Percentiles rank a stretch among this genome's conserved stretches.
phyloP scores from a whole-genome alignment of 352 stramenopile genomes.

The Globisporangium takayamanum region DNA sequence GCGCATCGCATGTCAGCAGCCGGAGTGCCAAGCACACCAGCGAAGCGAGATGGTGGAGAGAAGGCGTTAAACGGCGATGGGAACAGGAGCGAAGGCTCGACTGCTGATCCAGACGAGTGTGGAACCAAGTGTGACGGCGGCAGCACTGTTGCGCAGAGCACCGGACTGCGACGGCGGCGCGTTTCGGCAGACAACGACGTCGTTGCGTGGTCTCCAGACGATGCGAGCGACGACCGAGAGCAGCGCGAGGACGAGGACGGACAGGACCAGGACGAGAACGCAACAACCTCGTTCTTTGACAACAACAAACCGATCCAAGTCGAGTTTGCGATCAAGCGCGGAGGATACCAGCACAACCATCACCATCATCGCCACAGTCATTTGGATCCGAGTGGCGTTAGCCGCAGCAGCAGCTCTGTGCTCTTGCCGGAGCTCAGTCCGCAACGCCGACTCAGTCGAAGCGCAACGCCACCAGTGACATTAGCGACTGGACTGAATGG shows the following conservation, averaged over 20 bases:
- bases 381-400: no score
- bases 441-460: background rate
- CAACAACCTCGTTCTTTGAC: background rate
- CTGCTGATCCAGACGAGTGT: no score
- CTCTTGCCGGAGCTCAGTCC: constrained; percentile 10
- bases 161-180: background rate
- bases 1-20: constrained; percentile 12
- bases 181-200: background rate
- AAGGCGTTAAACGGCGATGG: background rate
- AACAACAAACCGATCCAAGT: constrained; percentile 12
- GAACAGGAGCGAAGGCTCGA: background rate
- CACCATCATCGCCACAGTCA: no score
- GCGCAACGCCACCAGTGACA: background rate
- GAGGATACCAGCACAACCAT: background rate
- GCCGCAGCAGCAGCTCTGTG: background rate
- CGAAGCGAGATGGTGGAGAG: background rate
- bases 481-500: background rate
- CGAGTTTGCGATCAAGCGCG: constrained; percentile 11
- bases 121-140: background rate
- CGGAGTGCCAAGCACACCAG: background rate
- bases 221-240: background rate
- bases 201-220: background rate
- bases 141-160: background rate
- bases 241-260: background rate
- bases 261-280: background rate